Base-by-base conservation (phyloP, 2,329 filamentous ascomycete genomes). In the Botryotinia calthae region DNA sequence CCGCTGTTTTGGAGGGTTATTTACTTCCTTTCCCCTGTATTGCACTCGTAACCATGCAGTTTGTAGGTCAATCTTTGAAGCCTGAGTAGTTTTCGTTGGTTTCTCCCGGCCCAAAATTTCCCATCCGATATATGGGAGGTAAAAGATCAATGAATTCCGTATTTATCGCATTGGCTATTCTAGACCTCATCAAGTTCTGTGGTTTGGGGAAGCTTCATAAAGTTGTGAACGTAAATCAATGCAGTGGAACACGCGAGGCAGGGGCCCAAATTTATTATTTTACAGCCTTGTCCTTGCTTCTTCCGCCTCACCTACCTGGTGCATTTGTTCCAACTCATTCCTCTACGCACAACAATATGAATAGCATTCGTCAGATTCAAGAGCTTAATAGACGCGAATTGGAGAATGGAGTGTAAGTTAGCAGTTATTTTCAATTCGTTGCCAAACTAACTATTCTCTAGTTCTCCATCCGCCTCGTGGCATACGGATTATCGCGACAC, bases 401-500 rank as follows among this genome's bases (percentile, higher is more conserved):
- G 75, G 95, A 98, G 82, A 91, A 94, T 81, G 93, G 91, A 81
- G 88, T 94, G 90, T 92, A 82, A 82, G 90, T 86, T 6, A 25
- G 25, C 16, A 28, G 56, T 61, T 25, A 34, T 4, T 58, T 58
- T 58, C 71, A 61, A 42, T 59, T n/a, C n/a, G 40, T 42, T 40
- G 28, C 7, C 25, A 59, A 44, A 37, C 66, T 69, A 73, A 73
- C 75, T 73, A 73, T 66, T 44, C 66, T 71, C 37, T 79, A 95
- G 94, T 77, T 87, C 91, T 3, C 91, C 95, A 59, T 90, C 94
- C 83, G 95, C 92, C 76, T 98, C 95, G 73, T 98, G 95, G 95
- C 95, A 98, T 82, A 91, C 92, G 82, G 97, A 99, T 85, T 99
- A 98, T 84, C 93, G 94, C 84, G 96, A 97, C 84, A 98, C 96